Evolutionary conservation across 768 basidiomycete species (phyloP).

Genomic region (Leucocoprinus birnbaumii): DNA sequence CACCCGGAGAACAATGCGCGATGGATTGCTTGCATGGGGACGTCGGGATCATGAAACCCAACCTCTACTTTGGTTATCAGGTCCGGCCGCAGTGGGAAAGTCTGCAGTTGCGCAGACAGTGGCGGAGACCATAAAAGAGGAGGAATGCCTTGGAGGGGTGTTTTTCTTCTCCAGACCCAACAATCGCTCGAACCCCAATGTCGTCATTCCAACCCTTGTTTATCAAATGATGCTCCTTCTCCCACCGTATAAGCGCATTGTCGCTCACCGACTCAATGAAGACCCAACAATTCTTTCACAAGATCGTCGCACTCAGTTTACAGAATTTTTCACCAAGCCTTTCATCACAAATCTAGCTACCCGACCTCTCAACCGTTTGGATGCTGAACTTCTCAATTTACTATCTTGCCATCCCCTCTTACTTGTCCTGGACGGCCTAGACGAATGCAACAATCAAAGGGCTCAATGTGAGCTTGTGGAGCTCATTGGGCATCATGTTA

Average conservation of each 20-base stretch:
- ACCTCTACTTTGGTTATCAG: slow-evolving; percentile 2
- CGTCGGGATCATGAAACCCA: no score
- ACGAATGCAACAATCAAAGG: neutral
- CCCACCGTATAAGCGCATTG: neutral
- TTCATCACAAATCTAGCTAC: neutral
- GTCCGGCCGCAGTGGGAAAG: slow-evolving; percentile 10
- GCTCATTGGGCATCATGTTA: neutral
- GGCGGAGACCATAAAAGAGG: neutral
- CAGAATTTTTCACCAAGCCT: neutral
- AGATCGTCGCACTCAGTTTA: neutral
- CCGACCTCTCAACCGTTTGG: neutral
- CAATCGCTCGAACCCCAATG: neutral
- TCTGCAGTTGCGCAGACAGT: slow-evolving; percentile 1
- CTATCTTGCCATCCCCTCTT: neutral
- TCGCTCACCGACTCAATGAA: neutral
- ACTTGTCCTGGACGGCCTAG: neutral
- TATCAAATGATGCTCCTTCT: neutral
- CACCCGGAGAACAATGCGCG: no score
- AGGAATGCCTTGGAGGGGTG: neutral
- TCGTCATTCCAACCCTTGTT: neutral
- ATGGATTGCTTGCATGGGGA: no score
- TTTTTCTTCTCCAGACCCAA: slow-evolving; percentile 1
- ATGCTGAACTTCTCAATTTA: no score
- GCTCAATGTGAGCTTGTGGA: neutral
- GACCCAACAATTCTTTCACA: neutral